Base-by-base conservation (phyloP, 78 protist species). In the Dictyostelium capitatum region DNA sequence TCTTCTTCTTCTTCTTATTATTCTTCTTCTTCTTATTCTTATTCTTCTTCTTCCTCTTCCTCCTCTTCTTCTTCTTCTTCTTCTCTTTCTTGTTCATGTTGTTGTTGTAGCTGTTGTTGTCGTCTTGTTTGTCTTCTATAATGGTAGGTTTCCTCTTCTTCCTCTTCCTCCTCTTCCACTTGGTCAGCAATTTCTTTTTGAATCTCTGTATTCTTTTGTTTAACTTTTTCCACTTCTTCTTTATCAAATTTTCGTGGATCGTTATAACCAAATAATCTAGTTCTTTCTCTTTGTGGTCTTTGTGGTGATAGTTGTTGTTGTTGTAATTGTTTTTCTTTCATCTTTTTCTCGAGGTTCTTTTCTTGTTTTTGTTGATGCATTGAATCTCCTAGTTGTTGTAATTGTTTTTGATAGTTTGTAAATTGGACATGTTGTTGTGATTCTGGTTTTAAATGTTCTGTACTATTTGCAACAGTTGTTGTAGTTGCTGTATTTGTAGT, bases 11-110 rank as follows among this genome's bases (percentile, higher is more conserved):
- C 5, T 51, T 50, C 28, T 12, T 28, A 17, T 57, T 75, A n/a
- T 30, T 72, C 91, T 53, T 92, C 50, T 73, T 82, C 30, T 53
- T n/a, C 73, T 51, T 30, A 25, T 57, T 59, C 48, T 6, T 54
- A 19, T 41, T 11, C 83, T 65, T 50, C 82, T 81, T 51, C 95
- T 25, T 28, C 83, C 92, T 62, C 96, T 65, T 30, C 87, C 93
- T 56, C 74, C 23, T 70, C 67, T 19, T 67, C 64, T 32, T 51
- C 65, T 25, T 82, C 67, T 30, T 69, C 54, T 82, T 82, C 37
- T 51, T 81, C 15, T 43, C 2, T 14, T 14, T 6, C 19, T 53
- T 53, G 12, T 53, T 53, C 20, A 1, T 53, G 59, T 4, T 53
- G 56, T 51, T 17, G 9, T 17, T 56, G 30, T 56, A 0, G 2